Evolutionary conservation across 2,329 filamentous ascomycete species (phyloP).

Genomic region (Dactylellina sp.): DNA sequence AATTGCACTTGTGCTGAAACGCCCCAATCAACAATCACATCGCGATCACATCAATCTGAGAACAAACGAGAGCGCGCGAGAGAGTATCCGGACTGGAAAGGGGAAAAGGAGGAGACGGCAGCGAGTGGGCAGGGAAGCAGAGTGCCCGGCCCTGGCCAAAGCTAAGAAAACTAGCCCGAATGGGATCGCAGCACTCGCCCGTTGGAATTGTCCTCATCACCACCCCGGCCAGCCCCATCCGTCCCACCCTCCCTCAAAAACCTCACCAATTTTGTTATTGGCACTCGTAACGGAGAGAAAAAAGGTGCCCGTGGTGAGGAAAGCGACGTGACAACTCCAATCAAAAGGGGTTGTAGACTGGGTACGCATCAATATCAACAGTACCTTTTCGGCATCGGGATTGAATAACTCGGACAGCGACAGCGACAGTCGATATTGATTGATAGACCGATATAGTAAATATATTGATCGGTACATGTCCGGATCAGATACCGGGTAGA

Average conservation of each 20-base stretch:
- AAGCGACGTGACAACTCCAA: constrained; percentile 30
- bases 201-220: constrained; percentile 15
- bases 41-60: constrained; percentile 10
- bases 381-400: constrained; percentile 15
- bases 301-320: not conserved
- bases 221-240: constrained; percentile 24
- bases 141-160: constrained; percentile 9
- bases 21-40: constrained; percentile 43
- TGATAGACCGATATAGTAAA: no score
- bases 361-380: constrained; percentile 20
- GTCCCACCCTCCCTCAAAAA: constrained; percentile 13
- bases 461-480: no score
- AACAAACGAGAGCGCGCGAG: not conserved
- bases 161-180: not conserved
- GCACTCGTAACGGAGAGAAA: constrained; percentile 4
- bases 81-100: constrained; percentile 2
- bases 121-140: constrained; percentile 15
- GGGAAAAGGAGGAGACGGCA: constrained; percentile 29
- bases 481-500: constrained; percentile 31
- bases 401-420: constrained; percentile 2
- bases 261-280: constrained; percentile 18
- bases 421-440: no score
- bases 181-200: constrained; percentile 7
- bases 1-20: constrained; percentile 32
- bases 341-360: constrained; percentile 34